Evolutionary conservation across 371 early-diverging fungal species (phyloP).

Genomic region (Mucor plumbeus): DNA sequence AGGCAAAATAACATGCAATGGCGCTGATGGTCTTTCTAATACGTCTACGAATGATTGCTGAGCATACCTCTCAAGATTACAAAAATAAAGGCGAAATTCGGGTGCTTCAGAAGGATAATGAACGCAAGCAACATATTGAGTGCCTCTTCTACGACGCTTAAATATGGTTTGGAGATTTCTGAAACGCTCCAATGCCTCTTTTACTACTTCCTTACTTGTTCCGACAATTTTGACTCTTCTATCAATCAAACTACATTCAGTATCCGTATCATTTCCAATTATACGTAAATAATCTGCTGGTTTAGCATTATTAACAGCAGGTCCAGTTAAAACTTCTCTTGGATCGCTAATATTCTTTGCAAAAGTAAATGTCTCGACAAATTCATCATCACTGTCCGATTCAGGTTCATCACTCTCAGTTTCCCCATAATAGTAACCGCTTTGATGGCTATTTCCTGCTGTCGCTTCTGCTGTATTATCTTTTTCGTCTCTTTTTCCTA

Average conservation of each 20-base stretch:
- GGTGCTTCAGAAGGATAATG: conserved; percentile 21
- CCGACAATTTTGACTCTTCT: conserved; percentile 30
- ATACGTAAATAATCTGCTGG: conserved; percentile 27
- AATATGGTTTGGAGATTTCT: conserved; percentile 30
- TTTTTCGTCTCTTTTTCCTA: conserved; percentile 9
- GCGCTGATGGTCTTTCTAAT: conserved; percentile 10
- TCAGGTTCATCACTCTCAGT: conserved; percentile 31
- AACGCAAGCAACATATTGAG: conserved; percentile 25
- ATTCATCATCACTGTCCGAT: conserved; percentile 20
- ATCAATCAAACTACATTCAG: conserved; percentile 27
- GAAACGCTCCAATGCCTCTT: conserved; percentile 30
- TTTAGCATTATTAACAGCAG: conserved; percentile 10
- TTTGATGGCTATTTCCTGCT: neutral
- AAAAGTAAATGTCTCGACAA: conserved; percentile 29
- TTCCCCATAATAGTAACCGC: conserved; percentile 14
- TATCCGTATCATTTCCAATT: conserved; percentile 32
- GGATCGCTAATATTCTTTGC: conserved; percentile 33
- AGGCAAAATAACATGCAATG: conserved; percentile 41
- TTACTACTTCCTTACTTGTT: conserved; percentile 22
- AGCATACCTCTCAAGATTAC: conserved; percentile 26
- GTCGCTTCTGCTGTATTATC: neutral
- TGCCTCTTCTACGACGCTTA: conserved; percentile 27
- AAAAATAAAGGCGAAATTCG: conserved; percentile 27
- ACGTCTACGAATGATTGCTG: conserved; percentile 12
- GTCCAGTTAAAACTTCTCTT: conserved; percentile 21